These are phyloP conservation scores for Plasmodiophora brassicae DNA, from an alignment of 208 protist species.

Conservation along the genomic window DNA sequence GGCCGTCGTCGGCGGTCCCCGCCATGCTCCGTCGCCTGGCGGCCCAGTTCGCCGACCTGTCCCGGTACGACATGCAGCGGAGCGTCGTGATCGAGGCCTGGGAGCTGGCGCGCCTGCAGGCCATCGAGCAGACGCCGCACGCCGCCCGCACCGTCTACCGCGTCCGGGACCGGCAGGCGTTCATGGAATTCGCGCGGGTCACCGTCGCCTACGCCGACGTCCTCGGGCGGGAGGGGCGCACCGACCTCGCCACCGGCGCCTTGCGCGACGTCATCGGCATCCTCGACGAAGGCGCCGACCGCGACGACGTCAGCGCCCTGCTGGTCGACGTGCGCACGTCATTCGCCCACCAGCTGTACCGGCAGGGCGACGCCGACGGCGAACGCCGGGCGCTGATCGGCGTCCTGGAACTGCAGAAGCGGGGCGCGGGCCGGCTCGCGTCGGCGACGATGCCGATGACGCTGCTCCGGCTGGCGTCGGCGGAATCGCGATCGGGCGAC, in stretches of 20 bases:
- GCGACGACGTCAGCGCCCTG: neutral
- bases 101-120: neutral
- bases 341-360: neutral
- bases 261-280: neutral
- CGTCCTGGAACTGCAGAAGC: no score
- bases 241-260: neutral
- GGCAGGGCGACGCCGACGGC: no score
- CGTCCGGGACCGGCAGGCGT: neutral
- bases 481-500: no score
- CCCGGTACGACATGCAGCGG: neutral
- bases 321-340: neutral
- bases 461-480: no score
- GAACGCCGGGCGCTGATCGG: no score
- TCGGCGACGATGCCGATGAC: no score
- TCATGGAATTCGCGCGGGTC: neutral
- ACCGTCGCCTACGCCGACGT: neutral
- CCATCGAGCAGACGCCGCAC: neutral
- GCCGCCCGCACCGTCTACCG: neutral
- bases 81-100: neutral
- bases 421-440: no score
- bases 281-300: neutral
- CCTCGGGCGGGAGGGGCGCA: neutral
- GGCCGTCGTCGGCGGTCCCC: neutral
- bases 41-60: neutral
- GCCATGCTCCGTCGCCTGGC: neutral